Evolutionary conservation across 1,139 yeast genomes (phyloP), one percentile per base, ranked within the genome.

Genomic region (Blastobotrys persicus): DNA sequence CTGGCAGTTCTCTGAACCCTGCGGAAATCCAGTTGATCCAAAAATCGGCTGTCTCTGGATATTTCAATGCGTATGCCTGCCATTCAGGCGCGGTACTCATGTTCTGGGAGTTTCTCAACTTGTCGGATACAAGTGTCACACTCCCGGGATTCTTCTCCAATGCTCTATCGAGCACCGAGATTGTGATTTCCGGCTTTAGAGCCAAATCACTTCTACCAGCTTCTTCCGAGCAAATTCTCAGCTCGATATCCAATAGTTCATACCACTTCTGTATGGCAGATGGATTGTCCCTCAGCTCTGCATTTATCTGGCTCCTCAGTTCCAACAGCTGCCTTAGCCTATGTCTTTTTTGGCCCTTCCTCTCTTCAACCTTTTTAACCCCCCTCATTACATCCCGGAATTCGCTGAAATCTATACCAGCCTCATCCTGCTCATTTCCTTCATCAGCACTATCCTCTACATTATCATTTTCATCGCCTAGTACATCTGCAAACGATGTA

Each of bases 21-120:
- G 50, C 32, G 37, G 50, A 42, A 13, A 52, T 41, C 46, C 46
- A 55, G 16, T 41, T 38, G 5, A 44, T 33, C 59, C 59, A 57
- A 19, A 47, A 42, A 16, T 44, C 52, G 12, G 42, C 26, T 3
- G 41, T 32, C 2, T 19, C 41, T 3, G 59, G 54, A 19, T 41
- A 40, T 14, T 47, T 38, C 31, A 18, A 6, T 1, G 52, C 51
- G 18, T 44, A 31, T 23, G 47, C 45, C 9, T 50, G 35, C 59
- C 58, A 55, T 37, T 47, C 33, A 14, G 32, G 7, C 13, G 34
- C 5, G 5, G 9, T 9, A 23, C 9, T 33, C 37, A 17, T 17
- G 11, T 4, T 13, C 9, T 4, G 17, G 17, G 5, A 17, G 18
- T 13, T 33, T 33, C 18, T 33, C 13, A 6, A 12, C 37, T 5